A percentile compares a stretch with the other conserved stretches of the same genome.
phyloP scores from a whole-genome alignment of 441 rosid genomes.

The Adansonia rubrostipa region DNA sequence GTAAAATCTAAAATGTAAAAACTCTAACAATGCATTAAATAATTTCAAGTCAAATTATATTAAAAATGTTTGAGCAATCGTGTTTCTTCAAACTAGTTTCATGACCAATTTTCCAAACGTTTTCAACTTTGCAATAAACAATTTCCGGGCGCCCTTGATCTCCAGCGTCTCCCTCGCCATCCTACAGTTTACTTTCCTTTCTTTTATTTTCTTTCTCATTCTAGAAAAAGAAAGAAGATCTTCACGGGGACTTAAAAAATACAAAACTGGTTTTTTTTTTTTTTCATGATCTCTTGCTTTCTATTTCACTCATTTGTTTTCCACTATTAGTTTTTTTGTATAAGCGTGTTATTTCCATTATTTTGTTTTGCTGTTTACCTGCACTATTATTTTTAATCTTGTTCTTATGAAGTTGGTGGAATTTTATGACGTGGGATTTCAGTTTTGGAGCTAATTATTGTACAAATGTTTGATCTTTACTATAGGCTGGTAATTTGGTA shows the following conservation, averaged over 20 bases:
- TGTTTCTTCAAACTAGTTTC: no score
- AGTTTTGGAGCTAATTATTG: constrained; percentile 11
- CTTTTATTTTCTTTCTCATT: neutral
- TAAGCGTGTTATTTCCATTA: no score
- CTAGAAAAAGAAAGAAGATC: neutral
- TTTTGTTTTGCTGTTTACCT: neutral
- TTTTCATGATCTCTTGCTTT: neutral
- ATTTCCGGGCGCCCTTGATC: neutral
- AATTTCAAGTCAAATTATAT: no score
- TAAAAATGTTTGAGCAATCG: no score
- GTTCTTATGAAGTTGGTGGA: neutral
- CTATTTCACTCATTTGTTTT: neutral
- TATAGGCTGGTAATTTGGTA: neutral
- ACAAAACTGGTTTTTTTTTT: neutral
- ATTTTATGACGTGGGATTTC: constrained; percentile 18
- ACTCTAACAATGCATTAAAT: no score
- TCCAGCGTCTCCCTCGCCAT: neutral
- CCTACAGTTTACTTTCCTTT: neutral
- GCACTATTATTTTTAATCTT: neutral
- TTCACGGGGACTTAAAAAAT: neutral
- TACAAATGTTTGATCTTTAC: neutral
- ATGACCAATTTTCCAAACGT: neutral
- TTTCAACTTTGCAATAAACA: neutral
- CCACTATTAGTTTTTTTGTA: no score
- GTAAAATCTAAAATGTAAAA: no score